Evolutionary conservation across 352 stramenopile genomes (phyloP), one percentile per base, ranked within the genome.

Genomic region (Globisporangium orthogonon): DNA sequence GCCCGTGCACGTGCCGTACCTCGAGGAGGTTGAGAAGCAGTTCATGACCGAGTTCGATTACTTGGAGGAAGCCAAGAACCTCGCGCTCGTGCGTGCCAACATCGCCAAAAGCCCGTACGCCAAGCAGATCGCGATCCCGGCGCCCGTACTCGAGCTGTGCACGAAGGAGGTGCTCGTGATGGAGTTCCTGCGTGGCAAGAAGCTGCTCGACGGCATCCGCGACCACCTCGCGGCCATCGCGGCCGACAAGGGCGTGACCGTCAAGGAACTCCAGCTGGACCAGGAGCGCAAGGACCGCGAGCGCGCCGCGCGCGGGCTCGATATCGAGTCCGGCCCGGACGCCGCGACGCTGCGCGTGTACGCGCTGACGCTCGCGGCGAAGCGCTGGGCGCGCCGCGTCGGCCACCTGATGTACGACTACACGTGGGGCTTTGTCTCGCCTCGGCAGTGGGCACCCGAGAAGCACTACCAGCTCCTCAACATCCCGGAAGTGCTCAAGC

Each of bases 31-130:
- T 47, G 95, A 98, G 74, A 96, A 96, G 60, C 95, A 98, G 74
- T 99, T 98, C 66, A 94, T 98, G 87, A 98, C 91, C 23, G 96
- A 99, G 72, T 99, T 99, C 71, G 94, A 99, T 66, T 99, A 98
- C 79, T 49, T 75, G 0, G 74, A 91, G 62, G 96, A 99, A 67
- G 93, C 86, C 46, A 78, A 87, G 56, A 97, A 98, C 60, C 70
- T 98, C 13, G 74, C 75, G 6, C 84, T 71, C 29, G 88, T 98
- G 40, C 74, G 94, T 13, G 59, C 63, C 7, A 98, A 98, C 69
- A 90, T 98, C 56, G 74, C 73, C 4, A 84, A 83, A 60, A 92
- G 76, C 58, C 83, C 80, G 41, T 95, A 83, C 60, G 74, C 72
- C 0, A 65, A 59, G 1, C 70, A 74, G 49, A 85, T 95, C 54